Evolutionary conservation across 163 green algal genomes (phyloP).

Genomic region (Picocystis sp.): DNA sequence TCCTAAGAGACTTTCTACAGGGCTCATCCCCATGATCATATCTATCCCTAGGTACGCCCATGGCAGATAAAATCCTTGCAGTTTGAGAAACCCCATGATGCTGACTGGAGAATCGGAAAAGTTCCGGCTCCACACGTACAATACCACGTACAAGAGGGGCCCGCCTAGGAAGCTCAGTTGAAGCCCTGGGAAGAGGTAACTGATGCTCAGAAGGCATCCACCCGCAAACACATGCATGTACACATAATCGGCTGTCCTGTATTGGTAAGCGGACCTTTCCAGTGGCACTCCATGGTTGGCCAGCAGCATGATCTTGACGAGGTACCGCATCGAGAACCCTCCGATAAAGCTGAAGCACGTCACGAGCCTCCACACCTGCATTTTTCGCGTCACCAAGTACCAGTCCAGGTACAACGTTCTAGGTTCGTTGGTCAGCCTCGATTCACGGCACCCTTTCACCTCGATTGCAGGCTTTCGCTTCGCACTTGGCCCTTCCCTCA

Average conservation of each 20-base stretch:
- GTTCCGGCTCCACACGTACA: conserved; percentile 48
- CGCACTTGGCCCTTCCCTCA: conserved; percentile 30
- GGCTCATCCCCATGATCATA: conserved; percentile 29
- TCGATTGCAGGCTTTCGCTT: conserved; percentile 15
- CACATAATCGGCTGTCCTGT: conserved; percentile 20
- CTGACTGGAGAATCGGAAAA: conserved; percentile 28
- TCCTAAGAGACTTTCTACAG: conserved; percentile 15
- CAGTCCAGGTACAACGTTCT: neutral
- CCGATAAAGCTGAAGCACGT: conserved; percentile 24
- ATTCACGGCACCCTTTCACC: neutral
- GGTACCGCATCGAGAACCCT: conserved; percentile 14
- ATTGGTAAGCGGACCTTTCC: conserved; percentile 16
- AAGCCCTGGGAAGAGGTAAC: conserved; percentile 4
- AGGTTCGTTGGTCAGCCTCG: conserved; percentile 1
- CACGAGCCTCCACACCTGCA: conserved; percentile 19
- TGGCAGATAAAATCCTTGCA: conserved; percentile 48
- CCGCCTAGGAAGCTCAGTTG: conserved; percentile 6
- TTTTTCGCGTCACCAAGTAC: neutral
- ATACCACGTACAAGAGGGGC: conserved; percentile 39
- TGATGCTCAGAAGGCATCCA: conserved; percentile 11
- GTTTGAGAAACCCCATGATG: conserved; percentile 13
- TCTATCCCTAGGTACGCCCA: conserved; percentile 38
- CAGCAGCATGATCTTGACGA: conserved; percentile 17
- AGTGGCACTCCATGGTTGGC: conserved; percentile 17
- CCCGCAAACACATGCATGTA: conserved; percentile 21